Conservation (phyloP, 2,329 filamentous ascomycete genomes). For the Coniochaeta sp. region DNA sequence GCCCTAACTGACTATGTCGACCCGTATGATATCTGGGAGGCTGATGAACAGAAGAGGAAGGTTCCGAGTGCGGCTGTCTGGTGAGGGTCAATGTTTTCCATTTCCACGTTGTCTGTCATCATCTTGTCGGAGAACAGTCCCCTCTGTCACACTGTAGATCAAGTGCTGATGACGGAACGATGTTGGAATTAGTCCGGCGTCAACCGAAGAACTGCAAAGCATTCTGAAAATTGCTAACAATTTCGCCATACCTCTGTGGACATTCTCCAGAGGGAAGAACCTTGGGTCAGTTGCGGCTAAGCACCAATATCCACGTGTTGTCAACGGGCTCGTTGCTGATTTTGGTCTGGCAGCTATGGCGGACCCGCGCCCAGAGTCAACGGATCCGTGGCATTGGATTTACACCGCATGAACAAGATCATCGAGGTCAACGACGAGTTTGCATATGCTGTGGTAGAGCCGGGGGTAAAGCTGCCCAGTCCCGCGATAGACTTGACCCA, state of each 20-base stretch:
- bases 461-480: conserved; percentile 25
- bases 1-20: conserved; percentile 35
- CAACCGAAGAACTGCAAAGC: conserved; percentile 21
- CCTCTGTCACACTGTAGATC: conserved; percentile 11
- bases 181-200: conserved; percentile 18
- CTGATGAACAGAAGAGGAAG: conserved; percentile 24
- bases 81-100: background rate
- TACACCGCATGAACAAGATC: conserved; percentile 36
- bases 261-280: conserved; percentile 31
- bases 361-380: conserved; percentile 38
- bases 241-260: conserved; percentile 23
- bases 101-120: background rate
- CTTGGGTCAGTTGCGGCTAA: conserved; percentile 23
- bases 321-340: background rate
- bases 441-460: conserved; percentile 36
- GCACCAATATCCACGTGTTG: background rate
- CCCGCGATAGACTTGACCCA: background rate
- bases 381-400: conserved; percentile 36
- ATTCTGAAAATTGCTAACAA: conserved; percentile 25
- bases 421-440: conserved; percentile 35
- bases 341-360: conserved; percentile 29
- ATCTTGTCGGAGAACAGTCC: background rate
- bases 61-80: conserved; percentile 36
- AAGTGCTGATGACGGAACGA: background rate
- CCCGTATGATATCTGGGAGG: conserved; percentile 36